Evolutionary conservation across 768 basidiomycete genomes (phyloP).

Genomic region (Serpula lacrymans): DNA sequence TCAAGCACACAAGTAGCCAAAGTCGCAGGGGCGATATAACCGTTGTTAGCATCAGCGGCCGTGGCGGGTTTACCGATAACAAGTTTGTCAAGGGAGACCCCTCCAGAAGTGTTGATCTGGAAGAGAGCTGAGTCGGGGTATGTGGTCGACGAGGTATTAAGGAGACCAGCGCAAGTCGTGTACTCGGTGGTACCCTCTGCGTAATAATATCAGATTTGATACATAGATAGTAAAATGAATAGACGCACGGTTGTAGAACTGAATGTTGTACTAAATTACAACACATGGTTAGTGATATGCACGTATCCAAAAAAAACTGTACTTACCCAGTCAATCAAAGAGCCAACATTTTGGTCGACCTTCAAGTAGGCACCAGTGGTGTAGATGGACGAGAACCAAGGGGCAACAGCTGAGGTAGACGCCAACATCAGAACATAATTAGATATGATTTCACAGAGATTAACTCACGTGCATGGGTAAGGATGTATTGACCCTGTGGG

Average conservation of each 20-base stretch:
- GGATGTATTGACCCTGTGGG: slow-evolving; percentile 28
- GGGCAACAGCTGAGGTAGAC: slow-evolving; percentile 35
- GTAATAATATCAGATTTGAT: not conserved
- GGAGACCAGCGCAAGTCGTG: slow-evolving; percentile 56
- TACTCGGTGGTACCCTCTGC: slow-evolving; percentile 63
- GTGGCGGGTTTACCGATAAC: slow-evolving; percentile 55
- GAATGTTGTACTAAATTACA: slow-evolving; percentile 37
- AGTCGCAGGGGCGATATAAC: slow-evolving; percentile 56
- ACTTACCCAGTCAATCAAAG: slow-evolving; percentile 42
- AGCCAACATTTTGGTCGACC: slow-evolving; percentile 36
- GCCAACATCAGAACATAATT: not conserved
- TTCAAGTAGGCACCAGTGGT: slow-evolving; percentile 39
- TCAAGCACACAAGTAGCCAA: slow-evolving; percentile 58
- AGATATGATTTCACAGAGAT: slow-evolving; percentile 20
- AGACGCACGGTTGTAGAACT: slow-evolving; percentile 21
- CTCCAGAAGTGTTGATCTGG: slow-evolving; percentile 49
- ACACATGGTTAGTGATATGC: not conserved
- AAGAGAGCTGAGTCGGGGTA: slow-evolving; percentile 63
- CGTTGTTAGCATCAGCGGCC: slow-evolving; percentile 38
- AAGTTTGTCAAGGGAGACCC: slow-evolving; percentile 45
- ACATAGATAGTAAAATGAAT: not conserved
- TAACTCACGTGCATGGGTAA: slow-evolving; percentile 35
- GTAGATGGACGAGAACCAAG: slow-evolving; percentile 39
- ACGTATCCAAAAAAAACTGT: not conserved
- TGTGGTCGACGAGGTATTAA: slow-evolving; percentile 51